Evolutionary conservation across 352 stramenopile genomes (phyloP), one percentile per base, ranked within the genome.

Genomic region (Globisporangium recalcitrans): DNA sequence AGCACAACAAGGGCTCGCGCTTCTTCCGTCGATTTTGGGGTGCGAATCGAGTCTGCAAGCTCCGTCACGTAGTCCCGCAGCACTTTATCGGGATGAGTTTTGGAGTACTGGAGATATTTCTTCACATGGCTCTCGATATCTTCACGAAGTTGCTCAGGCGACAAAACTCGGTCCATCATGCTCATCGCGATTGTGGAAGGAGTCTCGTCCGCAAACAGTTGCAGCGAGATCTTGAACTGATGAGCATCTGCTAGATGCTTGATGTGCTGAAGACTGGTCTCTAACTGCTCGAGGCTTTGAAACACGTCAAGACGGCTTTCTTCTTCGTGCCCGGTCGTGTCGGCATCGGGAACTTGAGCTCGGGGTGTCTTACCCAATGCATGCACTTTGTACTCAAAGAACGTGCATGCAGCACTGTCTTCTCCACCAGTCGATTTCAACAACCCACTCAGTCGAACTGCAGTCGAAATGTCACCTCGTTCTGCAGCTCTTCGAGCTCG

Each of bases 131-230:
- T 34, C 10, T 73, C 48, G 21, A 90, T 72, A 56, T 78, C 77
- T 3, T 56, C 47, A 31, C 44, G 52, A 14, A 89, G 60, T 26
- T 55, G 64, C 3, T 75, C 72, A 1, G 76, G 57, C 1, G 77
- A 73, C 8, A 63, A 53, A 5, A 72, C 68, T 19, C 82, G 82
- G 62, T 87, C 80, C 13, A 91, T 63, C 75, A 91, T 89, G 48
- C 78, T 85, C 82, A 89, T 86, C 5, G 80, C 82, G 48, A 91
- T 91, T 21, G 77, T 80, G 26, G 69, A 62, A 2, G 82, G 75
- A 0, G 78, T 88, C 67, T 91, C 82, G 36, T 78, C 69, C 44
- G 70, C 48, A 24, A 90, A 89, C 9, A 85, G 56, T 26, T 65
- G 58, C 2, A 90, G 61, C 0, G 82, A 87, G 42, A 90, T 83